Evolutionary conservation across 306 rosid genomes (phyloP).

Genomic region (Dryas drummondii): DNA sequence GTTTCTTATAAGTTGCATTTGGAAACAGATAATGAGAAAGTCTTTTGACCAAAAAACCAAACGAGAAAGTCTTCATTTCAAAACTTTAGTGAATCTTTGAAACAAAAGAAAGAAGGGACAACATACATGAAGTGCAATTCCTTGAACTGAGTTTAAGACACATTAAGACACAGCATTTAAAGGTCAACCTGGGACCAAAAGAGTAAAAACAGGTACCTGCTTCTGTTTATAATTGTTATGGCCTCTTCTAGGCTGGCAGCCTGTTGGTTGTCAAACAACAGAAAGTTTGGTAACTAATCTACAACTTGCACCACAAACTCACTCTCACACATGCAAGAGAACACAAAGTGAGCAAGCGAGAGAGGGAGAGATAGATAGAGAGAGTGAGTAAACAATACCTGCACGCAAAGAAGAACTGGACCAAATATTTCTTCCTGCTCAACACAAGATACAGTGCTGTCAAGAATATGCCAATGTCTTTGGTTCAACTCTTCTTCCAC

Average conservation of each 20-base stretch:
- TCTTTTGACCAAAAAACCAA: too few species aligned
- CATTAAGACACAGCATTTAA: conserved; percentile 11
- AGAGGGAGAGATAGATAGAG: background rate
- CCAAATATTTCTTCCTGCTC: conserved; percentile 73
- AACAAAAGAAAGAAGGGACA: background rate
- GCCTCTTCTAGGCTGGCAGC: conserved; percentile 69
- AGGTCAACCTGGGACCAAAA: background rate
- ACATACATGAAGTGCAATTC: background rate
- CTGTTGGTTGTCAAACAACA: conserved; percentile 38
- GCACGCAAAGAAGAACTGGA: conserved; percentile 69
- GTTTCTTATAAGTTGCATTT: conserved; percentile 1
- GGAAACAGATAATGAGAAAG: background rate
- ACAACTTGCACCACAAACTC: conserved; percentile 15
- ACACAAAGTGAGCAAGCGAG: background rate
- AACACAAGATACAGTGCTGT: conserved; percentile 32
- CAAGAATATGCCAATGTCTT: conserved; percentile 36
- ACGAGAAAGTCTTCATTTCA: background rate
- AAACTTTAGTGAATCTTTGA: conserved; percentile 4
- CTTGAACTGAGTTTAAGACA: background rate
- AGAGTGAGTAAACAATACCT: conserved; percentile 41
- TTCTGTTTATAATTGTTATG: conserved; percentile 57
- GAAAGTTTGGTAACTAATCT: conserved; percentile 13
- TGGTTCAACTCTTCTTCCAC: conserved; percentile 26
- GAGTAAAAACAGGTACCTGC: conserved; percentile 42
- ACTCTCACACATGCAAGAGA: background rate